phyloP scores from a whole-genome alignment of 495 filamentous ascomycete genomes.

The Hyaloscypha hepaticicola region DNA sequence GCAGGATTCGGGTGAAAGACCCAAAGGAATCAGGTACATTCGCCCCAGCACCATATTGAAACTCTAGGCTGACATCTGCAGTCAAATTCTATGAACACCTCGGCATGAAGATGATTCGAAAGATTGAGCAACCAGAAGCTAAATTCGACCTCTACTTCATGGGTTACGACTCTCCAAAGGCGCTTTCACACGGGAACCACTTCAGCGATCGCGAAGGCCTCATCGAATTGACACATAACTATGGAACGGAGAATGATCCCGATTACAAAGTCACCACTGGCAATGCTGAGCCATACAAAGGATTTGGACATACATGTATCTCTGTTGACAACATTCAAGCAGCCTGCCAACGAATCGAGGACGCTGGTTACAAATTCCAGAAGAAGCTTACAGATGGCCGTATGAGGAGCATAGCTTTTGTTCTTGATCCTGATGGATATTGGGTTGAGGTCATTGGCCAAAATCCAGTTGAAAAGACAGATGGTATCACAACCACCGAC shows the following conservation, averaged over 20 bases:
- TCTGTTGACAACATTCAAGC: conserved; percentile 87
- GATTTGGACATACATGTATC: conserved; percentile 90
- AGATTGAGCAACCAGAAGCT: conserved; percentile 66
- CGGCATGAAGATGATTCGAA: conserved; percentile 80
- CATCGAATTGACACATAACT: conserved; percentile 95
- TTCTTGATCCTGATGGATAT: conserved; percentile 88
- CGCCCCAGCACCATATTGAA: background rate
- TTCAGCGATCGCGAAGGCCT: conserved; percentile 85
- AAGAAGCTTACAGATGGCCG: conserved; percentile 87
- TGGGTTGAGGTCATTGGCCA: conserved; percentile 52
- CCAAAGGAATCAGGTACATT: conserved; percentile 70
- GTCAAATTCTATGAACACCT: conserved; percentile 95
- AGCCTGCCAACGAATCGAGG: conserved; percentile 83
- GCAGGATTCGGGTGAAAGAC: conserved; percentile 92
- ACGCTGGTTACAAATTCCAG: conserved; percentile 88
- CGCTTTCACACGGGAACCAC: conserved; percentile 58
- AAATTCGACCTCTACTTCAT: conserved; percentile 92
- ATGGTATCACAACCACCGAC: conserved; percentile 30
- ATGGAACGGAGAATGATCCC: conserved; percentile 87
- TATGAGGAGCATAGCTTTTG: conserved; percentile 90
- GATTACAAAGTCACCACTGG: conserved; percentile 83
- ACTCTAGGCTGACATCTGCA: conserved; percentile 25
- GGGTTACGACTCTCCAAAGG: conserved; percentile 64
- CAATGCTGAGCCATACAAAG: conserved; percentile 80
- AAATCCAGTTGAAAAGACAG: conserved; percentile 33